Evolutionary conservation across 23 red algal species (phyloP).

Genomic region (Gracilaria domingensis): DNA sequence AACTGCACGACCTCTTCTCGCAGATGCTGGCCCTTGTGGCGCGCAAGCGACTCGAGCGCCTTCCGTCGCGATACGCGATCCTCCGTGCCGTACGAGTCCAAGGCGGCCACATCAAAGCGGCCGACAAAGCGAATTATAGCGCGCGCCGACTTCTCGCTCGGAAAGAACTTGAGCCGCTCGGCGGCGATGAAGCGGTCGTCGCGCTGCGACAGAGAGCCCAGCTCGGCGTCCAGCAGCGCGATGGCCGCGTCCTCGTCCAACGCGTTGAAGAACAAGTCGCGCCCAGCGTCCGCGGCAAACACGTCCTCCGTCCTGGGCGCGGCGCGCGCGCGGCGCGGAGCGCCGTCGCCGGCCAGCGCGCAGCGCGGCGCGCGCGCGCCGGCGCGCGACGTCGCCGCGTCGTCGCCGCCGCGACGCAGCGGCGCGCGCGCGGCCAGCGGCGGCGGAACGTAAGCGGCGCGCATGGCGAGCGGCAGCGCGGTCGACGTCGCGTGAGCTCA

Average conservation of each 20-base stretch:
- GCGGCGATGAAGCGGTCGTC: conserved; percentile 84
- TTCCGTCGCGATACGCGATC: conserved; percentile 76
- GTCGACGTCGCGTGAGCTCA: too few relatives aligned
- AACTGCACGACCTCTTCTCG: conserved; percentile 31
- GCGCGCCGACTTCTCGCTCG: conserved; percentile 32
- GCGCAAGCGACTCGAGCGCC: conserved; percentile 73
- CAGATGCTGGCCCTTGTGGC: conserved; percentile 29
- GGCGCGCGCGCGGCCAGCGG: too few relatives aligned
- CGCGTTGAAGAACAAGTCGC: conserved; percentile 77
- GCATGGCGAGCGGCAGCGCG: not conserved
- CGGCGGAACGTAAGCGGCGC: not conserved
- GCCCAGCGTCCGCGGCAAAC: conserved; percentile 67
- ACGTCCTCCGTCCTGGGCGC: conserved; percentile 65
- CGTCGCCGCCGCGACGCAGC: not conserved
- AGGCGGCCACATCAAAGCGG: conserved; percentile 16
- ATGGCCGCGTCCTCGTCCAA: conserved; percentile 68
- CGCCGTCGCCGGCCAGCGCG: not conserved
- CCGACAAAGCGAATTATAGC: conserved; percentile 69
- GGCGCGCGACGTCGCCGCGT: not conserved
- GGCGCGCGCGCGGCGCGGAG: not conserved
- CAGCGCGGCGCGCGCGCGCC: not conserved
- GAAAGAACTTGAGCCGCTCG: conserved; percentile 85
- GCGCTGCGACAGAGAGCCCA: conserved; percentile 17
- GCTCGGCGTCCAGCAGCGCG: conserved; percentile 34
- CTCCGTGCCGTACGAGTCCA: conserved; percentile 33